These are phyloP conservation scores for Lecanicillium sp. DNA, from an alignment of 2,329 filamentous ascomycete species.

Conservation along the genomic window DNA sequence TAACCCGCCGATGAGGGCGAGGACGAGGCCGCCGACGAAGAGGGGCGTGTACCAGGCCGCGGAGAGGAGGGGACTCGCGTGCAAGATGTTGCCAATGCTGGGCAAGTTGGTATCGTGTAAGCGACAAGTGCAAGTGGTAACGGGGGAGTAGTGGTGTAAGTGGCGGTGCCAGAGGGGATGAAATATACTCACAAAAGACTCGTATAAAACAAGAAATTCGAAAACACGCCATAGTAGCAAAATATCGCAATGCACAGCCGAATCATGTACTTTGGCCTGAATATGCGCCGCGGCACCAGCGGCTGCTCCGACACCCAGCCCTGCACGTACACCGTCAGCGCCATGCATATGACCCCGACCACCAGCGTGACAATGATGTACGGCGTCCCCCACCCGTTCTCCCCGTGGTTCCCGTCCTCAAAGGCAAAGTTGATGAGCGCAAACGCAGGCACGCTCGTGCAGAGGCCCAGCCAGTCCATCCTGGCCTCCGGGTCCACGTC, in stretches of 20 bases:
- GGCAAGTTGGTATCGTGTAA: neutral
- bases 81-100: slow-evolving; percentile 10
- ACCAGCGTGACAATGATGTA: slow-evolving; percentile 58
- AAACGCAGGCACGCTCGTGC: slow-evolving; percentile 49
- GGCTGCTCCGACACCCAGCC: slow-evolving; percentile 54
- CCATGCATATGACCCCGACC: slow-evolving; percentile 48
- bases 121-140: neutral
- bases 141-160: neutral
- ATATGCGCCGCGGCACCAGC: slow-evolving; percentile 57
- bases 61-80: neutral
- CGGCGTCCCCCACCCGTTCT: slow-evolving; percentile 56
- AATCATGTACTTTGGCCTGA: slow-evolving; percentile 52
- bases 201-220: slow-evolving; percentile 54
- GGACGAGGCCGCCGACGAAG: slow-evolving; percentile 6
- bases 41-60: slow-evolving; percentile 13
- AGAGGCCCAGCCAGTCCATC: slow-evolving; percentile 58
- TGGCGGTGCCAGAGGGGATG: neutral
- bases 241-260: slow-evolving; percentile 46
- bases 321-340: slow-evolving; percentile 55
- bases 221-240: slow-evolving; percentile 52
- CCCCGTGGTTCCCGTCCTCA: slow-evolving; percentile 58
- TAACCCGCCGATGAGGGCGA: slow-evolving; percentile 8
- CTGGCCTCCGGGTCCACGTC: slow-evolving; percentile 19
- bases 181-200: slow-evolving; percentile 53
- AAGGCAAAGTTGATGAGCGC: slow-evolving; percentile 62